phyloP scores from a whole-genome alignment of 176 grass and related monocot species.

The Bonia amplexicaulis region DNA sequence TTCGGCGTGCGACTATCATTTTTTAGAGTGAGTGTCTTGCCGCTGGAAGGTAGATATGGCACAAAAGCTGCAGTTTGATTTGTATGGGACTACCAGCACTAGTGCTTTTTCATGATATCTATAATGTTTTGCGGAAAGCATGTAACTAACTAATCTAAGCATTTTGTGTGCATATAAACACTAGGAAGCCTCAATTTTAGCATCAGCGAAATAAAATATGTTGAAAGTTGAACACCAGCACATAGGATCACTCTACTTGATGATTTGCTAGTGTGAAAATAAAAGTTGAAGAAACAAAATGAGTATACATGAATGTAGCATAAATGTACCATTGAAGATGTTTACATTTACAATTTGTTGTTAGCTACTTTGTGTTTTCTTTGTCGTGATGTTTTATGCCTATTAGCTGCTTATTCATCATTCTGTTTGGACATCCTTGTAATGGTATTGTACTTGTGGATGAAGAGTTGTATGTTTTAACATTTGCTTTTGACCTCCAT shows the following conservation, averaged over 20 bases:
- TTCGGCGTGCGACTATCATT: not conserved
- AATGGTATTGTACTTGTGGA: not conserved
- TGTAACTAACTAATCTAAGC: not conserved
- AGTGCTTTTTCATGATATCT: not conserved
- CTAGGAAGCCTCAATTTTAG: not conserved
- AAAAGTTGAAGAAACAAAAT: not conserved
- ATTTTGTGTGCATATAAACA: not conserved
- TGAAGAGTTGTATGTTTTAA: not conserved
- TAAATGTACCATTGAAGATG: not conserved
- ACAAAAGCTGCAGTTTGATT: not conserved
- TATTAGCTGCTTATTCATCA: not conserved
- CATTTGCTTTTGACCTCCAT: not conserved
- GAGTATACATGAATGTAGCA: not conserved
- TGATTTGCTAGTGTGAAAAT: conserved; percentile 1
- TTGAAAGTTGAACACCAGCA: not conserved
- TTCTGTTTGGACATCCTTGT: not conserved
- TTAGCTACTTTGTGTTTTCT: not conserved
- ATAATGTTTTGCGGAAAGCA: not conserved
- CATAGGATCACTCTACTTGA: not conserved
- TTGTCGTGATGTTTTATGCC: not conserved
- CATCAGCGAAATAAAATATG: not conserved
- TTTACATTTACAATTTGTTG: not conserved
- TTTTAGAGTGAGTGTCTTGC: not conserved
- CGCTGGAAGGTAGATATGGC: not conserved
- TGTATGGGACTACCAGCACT: not conserved